phyloP scores from a whole-genome alignment of 192 early-diverging fungal species.

The Coemansia sp. region DNA sequence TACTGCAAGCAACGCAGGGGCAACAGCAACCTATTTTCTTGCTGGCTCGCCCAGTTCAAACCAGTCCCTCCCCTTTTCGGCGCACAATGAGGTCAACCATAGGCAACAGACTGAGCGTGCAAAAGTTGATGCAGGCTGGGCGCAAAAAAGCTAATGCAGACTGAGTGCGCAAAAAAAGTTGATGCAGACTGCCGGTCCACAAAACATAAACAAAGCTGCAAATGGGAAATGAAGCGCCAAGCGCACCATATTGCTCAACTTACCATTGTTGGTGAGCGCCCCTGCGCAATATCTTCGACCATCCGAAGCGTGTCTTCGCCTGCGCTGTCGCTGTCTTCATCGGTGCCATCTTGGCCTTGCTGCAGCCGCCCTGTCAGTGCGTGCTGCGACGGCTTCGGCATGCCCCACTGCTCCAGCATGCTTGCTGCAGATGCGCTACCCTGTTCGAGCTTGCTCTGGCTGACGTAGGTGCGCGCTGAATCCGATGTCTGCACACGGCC shows the following conservation, averaged over 20 bases:
- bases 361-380: neutral
- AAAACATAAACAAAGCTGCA: slow-evolving; percentile 4
- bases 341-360: slow-evolving; percentile 2
- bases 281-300: slow-evolving; percentile 12
- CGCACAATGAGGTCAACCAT: slow-evolving; percentile 5
- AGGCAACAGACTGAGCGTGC: neutral
- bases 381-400: slow-evolving; percentile 14
- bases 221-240: neutral
- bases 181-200: neutral
- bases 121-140: slow-evolving; percentile 12
- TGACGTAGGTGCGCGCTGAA: neutral
- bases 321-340: slow-evolving; percentile 7
- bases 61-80: neutral
- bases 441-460: slow-evolving; percentile 24
- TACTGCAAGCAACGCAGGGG: neutral
- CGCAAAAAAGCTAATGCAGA: neutral
- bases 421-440: slow-evolving; percentile 28
- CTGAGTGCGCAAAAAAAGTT: neutral
- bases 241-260: slow-evolving; percentile 3
- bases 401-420: slow-evolving; percentile 50
- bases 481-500: neutral
- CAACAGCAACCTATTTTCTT: neutral
- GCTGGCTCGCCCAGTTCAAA: neutral
- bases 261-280: slow-evolving; percentile 16
- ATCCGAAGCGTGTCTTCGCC: slow-evolving; percentile 4